A percentile compares a stretch with the other conserved stretches of the same genome.
Conservation (phyloP, 2,329 filamentous ascomycete species). For the Cercospora berteroae region DNA sequence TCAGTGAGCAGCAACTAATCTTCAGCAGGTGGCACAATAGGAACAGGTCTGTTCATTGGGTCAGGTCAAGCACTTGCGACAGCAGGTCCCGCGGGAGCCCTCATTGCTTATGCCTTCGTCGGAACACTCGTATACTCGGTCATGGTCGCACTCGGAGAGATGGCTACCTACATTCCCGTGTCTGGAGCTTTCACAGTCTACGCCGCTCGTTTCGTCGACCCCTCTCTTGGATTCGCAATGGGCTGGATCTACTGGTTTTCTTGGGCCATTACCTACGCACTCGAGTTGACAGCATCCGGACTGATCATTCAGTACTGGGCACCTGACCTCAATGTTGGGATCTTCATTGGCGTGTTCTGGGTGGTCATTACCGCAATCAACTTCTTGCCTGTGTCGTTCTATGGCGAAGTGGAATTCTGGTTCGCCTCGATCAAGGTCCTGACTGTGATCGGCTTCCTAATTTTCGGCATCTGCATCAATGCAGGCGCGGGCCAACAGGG, state of each 20-base stretch:
- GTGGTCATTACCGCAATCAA: conserved; percentile 47
- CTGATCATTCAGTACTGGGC: conserved; percentile 44
- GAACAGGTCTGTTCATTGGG: conserved; percentile 44
- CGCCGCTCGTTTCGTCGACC: conserved; percentile 47
- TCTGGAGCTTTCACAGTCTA: conserved; percentile 55
- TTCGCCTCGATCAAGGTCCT: conserved; percentile 54
- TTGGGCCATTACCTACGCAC: conserved; percentile 44
- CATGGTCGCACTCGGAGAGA: conserved; percentile 54
- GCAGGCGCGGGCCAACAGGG: conserved; percentile 49
- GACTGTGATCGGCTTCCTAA: conserved; percentile 49
- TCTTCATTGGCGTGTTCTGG: conserved; percentile 39
- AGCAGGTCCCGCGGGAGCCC: conserved; percentile 45
- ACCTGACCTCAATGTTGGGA: conserved; percentile 43
- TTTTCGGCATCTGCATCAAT: conserved; percentile 44
- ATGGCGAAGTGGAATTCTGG: conserved; percentile 57
- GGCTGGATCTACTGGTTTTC: conserved; percentile 49
- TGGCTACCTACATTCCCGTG: conserved; percentile 62
- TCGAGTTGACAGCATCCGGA: conserved; percentile 41
- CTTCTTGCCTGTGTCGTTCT: conserved; percentile 51
- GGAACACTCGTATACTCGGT: conserved; percentile 46
- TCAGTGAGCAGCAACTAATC: conserved; percentile 5
- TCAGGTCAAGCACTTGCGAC: conserved; percentile 40
- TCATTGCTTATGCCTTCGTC: conserved; percentile 48
- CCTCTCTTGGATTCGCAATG: conserved; percentile 49
- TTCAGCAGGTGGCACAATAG: conserved; percentile 29